These are phyloP conservation scores for Penicillium verrucosum DNA, from an alignment of 2,329 filamentous ascomycete genomes.

Conservation along the genomic window DNA sequence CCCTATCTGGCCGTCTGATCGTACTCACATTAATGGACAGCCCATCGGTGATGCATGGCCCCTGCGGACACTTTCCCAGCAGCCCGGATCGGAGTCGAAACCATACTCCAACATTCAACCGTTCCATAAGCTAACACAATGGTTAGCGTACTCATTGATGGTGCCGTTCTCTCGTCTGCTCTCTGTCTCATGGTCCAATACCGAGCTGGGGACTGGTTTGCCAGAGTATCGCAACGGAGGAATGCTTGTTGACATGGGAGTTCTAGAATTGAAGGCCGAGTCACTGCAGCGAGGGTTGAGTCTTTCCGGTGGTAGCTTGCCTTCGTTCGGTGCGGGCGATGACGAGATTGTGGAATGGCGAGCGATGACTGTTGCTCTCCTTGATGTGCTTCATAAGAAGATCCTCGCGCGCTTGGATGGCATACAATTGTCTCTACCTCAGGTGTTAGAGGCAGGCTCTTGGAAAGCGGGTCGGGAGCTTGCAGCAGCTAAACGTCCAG, in stretches of 20 bases:
- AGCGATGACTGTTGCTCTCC: constrained; percentile 59
- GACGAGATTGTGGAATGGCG: constrained; percentile 65
- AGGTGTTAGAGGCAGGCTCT: constrained; percentile 53
- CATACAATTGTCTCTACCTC: constrained; percentile 46
- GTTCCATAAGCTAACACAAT: constrained; percentile 66
- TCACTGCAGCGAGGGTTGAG: constrained; percentile 45
- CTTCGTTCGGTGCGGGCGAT: constrained; percentile 56
- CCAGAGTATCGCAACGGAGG: constrained; percentile 72
- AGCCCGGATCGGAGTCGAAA: constrained; percentile 4
- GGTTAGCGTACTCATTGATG: constrained; percentile 70
- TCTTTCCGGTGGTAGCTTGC: constrained; percentile 41
- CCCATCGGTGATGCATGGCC: constrained; percentile 54
- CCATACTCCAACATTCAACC: constrained; percentile 45
- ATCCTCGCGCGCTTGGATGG: constrained; percentile 46
- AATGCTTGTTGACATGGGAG: constrained; percentile 60
- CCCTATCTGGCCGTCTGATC: constrained; percentile 50
- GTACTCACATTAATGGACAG: constrained; percentile 39
- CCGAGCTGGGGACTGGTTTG: constrained; percentile 61
- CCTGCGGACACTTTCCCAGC: constrained; percentile 24
- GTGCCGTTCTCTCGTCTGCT: constrained; percentile 59
- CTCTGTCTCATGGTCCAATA: constrained; percentile 51
- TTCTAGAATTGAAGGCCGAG: constrained; percentile 51
- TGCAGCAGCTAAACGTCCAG: constrained; percentile 33
- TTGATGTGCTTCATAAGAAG: constrained; percentile 54
- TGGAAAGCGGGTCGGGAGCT: constrained; percentile 50